These are phyloP conservation scores for Remersonia thermophila DNA, from an alignment of 2,329 filamentous ascomycete genomes.

Conservation along the genomic window DNA sequence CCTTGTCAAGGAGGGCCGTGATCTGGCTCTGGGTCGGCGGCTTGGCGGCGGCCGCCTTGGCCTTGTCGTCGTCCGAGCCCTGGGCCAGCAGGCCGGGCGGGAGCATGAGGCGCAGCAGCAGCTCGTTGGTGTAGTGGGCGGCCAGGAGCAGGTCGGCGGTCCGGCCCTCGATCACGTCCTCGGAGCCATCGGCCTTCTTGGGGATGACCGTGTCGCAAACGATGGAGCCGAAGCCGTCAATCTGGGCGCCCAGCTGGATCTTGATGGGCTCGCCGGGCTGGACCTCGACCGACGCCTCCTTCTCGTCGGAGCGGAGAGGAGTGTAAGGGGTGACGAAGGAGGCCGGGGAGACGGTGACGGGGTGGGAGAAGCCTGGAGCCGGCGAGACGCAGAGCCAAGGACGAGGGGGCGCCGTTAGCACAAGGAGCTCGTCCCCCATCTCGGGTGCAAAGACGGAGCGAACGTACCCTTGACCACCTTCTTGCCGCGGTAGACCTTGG, in stretches of 20 bases:
- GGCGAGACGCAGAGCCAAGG: too few species aligned
- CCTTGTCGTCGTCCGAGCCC: conserved; percentile 88
- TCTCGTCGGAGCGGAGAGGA: conserved; percentile 71
- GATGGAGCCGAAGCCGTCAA: conserved; percentile 92
- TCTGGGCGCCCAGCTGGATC: conserved; percentile 98
- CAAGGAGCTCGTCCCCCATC: too few species aligned
- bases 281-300: conserved; percentile 68
- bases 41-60: conserved; percentile 75
- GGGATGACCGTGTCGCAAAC: conserved; percentile 87
- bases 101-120: conserved; percentile 79
- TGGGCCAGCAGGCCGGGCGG: conserved; percentile 75
- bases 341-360: conserved; percentile 87
- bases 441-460: too few species aligned
- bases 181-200: conserved; percentile 44
- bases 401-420: too few species aligned
- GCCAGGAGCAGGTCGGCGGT: conserved; percentile 80
- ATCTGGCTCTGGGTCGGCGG: conserved; percentile 78
- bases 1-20: conserved; percentile 76
- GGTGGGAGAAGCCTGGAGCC: conserved; percentile 67
- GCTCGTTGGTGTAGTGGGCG: conserved; percentile 90
- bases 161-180: conserved; percentile 58
- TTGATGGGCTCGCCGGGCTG: conserved; percentile 84
- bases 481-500: conserved; percentile 97
- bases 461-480: conserved; percentile 78
- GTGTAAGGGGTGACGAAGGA: conserved; percentile 96